These are phyloP conservation scores for Claviceps citrina DNA, from an alignment of 2,329 filamentous ascomycete species.

Conservation along the genomic window DNA sequence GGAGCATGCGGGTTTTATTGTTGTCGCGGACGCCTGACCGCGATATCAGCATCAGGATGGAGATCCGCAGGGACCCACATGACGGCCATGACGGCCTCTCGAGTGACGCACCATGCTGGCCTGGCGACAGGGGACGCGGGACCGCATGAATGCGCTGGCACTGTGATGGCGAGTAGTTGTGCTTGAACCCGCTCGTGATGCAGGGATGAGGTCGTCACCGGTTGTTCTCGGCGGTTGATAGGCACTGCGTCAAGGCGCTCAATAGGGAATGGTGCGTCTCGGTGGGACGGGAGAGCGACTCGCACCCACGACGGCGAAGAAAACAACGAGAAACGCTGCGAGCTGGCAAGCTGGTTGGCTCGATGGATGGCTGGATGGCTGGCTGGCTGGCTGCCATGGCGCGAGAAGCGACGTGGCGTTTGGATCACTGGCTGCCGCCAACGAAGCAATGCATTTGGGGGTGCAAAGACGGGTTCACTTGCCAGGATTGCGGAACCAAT, in stretches of 20 bases:
- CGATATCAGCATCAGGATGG: constrained; percentile 7
- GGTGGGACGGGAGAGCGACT: constrained; percentile 11
- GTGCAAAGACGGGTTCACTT: neutral
- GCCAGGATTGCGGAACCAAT: neutral
- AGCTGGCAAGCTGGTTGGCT: constrained; percentile 7
- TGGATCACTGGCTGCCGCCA: constrained; percentile 31
- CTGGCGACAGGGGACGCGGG: constrained; percentile 7
- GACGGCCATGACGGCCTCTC: constrained; percentile 10
- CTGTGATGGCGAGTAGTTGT: constrained; percentile 21
- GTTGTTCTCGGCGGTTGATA: constrained; percentile 22
- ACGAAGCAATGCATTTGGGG: constrained; percentile 25
- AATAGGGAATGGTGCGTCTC: constrained; percentile 18
- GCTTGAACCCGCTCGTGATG: constrained; percentile 19
- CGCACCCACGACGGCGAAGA: constrained; percentile 9
- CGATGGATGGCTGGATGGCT: constrained; percentile 10
- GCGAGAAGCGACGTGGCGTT: too few species aligned
- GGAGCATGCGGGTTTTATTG: constrained; percentile 35
- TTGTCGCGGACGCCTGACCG: constrained; percentile 17
- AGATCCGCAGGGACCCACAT: constrained; percentile 12
- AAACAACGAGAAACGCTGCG: constrained; percentile 12
- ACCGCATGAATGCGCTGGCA: constrained; percentile 34
- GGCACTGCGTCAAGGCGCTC: constrained; percentile 15
- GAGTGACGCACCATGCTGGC: constrained; percentile 6
- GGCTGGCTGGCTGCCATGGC: too few species aligned
- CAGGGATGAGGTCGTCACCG: constrained; percentile 21